Conservation (phyloP, 805 yeast genomes). For the Saturnispora serradocipensis region DNA sequence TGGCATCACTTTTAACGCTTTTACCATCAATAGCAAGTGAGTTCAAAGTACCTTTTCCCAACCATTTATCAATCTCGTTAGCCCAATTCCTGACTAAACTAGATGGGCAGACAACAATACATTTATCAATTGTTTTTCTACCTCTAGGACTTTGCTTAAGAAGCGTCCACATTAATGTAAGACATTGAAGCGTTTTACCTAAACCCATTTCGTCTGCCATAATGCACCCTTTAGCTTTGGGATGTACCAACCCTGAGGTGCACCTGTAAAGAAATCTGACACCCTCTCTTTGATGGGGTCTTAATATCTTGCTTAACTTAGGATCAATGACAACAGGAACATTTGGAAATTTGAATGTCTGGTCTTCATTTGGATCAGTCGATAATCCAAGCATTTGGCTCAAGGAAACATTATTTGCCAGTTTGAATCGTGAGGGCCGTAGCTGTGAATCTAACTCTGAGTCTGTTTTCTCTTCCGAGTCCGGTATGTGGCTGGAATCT, state of each 20-base stretch:
- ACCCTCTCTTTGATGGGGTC: conserved; percentile 97
- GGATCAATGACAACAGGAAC: conserved; percentile 98
- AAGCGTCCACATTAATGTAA: conserved; percentile 87
- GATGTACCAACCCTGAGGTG: conserved; percentile 76
- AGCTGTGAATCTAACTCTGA: conserved; percentile 4
- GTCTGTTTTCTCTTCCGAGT: conserved; percentile 9
- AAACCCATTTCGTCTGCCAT: conserved; percentile 98
- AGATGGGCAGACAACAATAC: conserved; percentile 91
- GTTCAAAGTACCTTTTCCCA: conserved; percentile 82
- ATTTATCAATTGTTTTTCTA: conserved; percentile 73
- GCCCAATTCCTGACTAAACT: conserved; percentile 96
- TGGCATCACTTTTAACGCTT: conserved; percentile 58
- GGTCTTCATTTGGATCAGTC: conserved; percentile 38
- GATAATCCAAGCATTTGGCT: conserved; percentile 75
- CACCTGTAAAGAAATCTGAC: conserved; percentile 85
- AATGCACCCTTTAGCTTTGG: conserved; percentile 87
- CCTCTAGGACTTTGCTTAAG: conserved; percentile 83
- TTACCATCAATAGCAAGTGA: conserved; percentile 93
- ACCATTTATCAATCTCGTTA: conserved; percentile 88
- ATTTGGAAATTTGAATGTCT: conserved; percentile 51
- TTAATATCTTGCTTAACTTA: conserved; percentile 62
- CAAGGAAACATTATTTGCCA: conserved; percentile 52
- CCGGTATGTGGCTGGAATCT: conserved; percentile 15
- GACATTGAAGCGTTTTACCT: conserved; percentile 91
- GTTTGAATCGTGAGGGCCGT: conserved; percentile 25